Base-by-base conservation (phyloP, 768 basidiomycete genomes). In the Boletus fagicola region DNA sequence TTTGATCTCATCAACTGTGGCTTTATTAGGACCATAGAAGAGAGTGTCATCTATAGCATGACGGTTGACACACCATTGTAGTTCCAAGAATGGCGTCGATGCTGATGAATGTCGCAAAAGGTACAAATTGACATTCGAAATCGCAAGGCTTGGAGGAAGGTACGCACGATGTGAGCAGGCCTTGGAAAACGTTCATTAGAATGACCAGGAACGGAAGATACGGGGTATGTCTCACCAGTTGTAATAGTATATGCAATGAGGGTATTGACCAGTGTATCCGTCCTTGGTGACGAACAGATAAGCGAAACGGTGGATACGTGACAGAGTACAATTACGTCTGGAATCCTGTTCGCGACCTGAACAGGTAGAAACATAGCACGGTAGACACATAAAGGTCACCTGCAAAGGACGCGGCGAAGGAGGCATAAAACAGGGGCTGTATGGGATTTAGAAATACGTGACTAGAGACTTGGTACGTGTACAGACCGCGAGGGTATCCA, bases 161-260 rank as follows among this genome's bases (percentile, higher is more conserved):
- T 38, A 66, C 76, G 50, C 54, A 80, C 80, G 74, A 58, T 16
- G 61, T 74, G 31, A 76, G 65, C 12, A 67, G 18, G 65, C 83
- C 68, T 70, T 78, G 72, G 72, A 74, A 35, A 75, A 18, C 0
- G 0, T 31, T 16, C 12, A 28, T 44, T 28, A 60, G 16, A 18
- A 46, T 5, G 30, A 2, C 33, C 26, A 39, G 13, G 5, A 38
- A 36, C 15, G 71, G 36, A 28, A 31, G 76, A 69, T 12, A 4
- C 16, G 15, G 4, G 4, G 10, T n/a, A n/a, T 16, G 10, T 22
- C 61, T 77, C 59, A 63, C 84, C 83, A 0, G 84, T 86, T 58
- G 84, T 83, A 51, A 85, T 73, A 2, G 78, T 75, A 57, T 83
- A 85, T 31, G 75, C 43, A 65, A 85, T 77, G 5, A 86, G 74